phyloP scores from a whole-genome alignment of 257 asterid species.

The Ophiorrhiza pumila region DNA sequence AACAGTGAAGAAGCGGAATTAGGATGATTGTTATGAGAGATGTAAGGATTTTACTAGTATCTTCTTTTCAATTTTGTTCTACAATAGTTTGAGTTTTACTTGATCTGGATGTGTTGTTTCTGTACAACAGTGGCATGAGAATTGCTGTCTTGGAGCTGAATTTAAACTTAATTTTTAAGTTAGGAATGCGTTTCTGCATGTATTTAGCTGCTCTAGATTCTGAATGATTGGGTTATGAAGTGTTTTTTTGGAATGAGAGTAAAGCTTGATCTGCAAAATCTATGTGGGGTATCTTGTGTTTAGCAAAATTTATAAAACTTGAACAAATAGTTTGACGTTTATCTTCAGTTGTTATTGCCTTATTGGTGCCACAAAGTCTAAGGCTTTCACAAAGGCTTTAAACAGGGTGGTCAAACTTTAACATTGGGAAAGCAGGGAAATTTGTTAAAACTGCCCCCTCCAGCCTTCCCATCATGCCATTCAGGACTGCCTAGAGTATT shows the following conservation, averaged over 20 bases:
- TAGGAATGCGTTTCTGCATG: background rate
- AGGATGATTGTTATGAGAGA: background rate
- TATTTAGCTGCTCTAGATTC: background rate
- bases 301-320: background rate
- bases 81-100: background rate
- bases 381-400: background rate
- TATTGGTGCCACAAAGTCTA: background rate
- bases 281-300: background rate
- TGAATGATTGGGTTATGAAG: background rate
- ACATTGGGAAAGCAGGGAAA: background rate
- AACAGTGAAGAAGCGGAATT: background rate
- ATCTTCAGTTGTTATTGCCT: background rate
- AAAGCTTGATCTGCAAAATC: background rate
- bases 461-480: background rate
- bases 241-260: background rate
- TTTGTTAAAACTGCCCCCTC: background rate
- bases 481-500: background rate
- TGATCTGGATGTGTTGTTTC: conserved; percentile 13
- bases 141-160: background rate
- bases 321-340: background rate
- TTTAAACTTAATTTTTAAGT: too few relatives aligned
- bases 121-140: background rate
- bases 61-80: background rate
- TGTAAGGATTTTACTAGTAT: background rate
- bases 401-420: background rate